A percentile compares a stretch with the other conserved stretches of the same genome.
Evolutionary conservation across 345 rosid genomes (phyloP).

Genomic region (Psidium friedrichsthalianum): DNA sequence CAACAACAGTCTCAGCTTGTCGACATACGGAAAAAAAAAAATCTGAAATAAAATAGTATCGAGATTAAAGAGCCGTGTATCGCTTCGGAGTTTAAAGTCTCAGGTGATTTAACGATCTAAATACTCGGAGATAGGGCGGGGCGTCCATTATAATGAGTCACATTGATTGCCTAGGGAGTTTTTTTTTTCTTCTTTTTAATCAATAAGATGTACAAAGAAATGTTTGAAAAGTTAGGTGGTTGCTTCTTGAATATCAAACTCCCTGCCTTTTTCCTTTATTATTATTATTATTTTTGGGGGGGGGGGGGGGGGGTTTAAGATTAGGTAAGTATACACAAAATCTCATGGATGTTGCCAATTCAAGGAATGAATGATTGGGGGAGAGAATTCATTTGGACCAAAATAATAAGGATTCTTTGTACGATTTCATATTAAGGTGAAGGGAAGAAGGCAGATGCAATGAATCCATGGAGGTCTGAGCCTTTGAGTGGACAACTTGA

Average conservation of each 20-base stretch:
- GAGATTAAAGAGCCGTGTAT: neutral
- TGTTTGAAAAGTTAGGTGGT: neutral
- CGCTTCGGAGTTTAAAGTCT: neutral
- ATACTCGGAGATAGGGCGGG: neutral
- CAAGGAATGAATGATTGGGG: conserved; percentile 44
- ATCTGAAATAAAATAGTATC: neutral
- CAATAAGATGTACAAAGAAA: neutral
- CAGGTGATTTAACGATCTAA: neutral
- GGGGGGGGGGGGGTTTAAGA: neutral
- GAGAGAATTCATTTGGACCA: neutral
- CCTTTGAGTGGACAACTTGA: conserved; percentile 33
- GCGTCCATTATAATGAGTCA: neutral
- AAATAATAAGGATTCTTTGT: neutral
- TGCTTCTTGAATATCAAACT: neutral
- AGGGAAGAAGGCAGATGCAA: conserved; percentile 30
- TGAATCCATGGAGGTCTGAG: conserved; percentile 22
- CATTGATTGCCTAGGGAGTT: neutral
- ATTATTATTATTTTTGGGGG: neutral
- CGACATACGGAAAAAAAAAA: neutral
- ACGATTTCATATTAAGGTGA: neutral
- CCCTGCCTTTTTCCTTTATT: neutral
- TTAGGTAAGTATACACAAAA: conserved; percentile 6
- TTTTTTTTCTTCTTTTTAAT: neutral
- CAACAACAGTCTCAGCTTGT: neutral
- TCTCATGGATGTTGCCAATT: conserved; percentile 40